Conservation (phyloP, 2,329 filamentous ascomycete genomes). For the Botrytis deweyae region DNA sequence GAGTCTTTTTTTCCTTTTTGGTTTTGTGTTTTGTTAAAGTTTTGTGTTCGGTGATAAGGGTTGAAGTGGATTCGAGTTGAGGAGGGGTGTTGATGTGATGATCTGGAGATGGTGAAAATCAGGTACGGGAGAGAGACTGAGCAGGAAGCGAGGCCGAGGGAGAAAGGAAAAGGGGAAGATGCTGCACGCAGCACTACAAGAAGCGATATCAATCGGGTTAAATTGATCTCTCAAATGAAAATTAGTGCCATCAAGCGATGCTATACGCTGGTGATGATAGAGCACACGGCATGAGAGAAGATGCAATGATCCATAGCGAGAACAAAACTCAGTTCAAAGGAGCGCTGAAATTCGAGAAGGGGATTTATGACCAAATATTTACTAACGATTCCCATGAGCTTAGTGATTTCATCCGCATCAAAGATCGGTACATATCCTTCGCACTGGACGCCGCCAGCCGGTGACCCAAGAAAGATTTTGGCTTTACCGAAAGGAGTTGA, state of each 20-base stretch:
- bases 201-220: not conserved
- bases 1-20: not conserved
- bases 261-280: not conserved
- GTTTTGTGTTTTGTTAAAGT: not conserved
- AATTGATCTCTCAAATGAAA: not conserved
- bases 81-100: not conserved
- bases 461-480: conserved; percentile 1
- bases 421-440: not conserved
- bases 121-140: not conserved
- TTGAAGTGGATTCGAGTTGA: not conserved
- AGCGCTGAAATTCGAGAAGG: not conserved
- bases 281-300: not conserved
- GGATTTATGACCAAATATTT: not conserved
- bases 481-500: not conserved
- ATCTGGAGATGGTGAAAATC: not conserved
- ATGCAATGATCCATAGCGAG: not conserved
- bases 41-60: not conserved
- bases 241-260: not conserved
- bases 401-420: not conserved
- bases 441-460: conserved; percentile 9
- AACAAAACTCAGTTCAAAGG: not conserved
- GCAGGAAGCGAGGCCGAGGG: not conserved
- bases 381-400: not conserved
- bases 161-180: too few species aligned
- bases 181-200: not conserved